Base-by-base conservation (phyloP, 1,139 yeast genomes). In the Protomyces macrosporus region DNA sequence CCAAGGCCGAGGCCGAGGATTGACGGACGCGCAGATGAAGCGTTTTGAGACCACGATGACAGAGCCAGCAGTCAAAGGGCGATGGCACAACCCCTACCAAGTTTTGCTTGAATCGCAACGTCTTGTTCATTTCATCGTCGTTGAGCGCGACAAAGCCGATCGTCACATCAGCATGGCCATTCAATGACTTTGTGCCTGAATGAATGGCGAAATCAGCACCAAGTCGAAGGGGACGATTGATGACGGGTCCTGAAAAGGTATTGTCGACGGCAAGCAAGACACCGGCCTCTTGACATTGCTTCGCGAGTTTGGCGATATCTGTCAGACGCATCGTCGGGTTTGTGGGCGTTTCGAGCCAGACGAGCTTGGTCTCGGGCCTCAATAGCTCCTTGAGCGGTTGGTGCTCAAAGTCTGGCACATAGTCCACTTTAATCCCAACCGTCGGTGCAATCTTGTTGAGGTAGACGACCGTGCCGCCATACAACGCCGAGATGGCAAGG, bases 381-480 rank as follows among this genome's bases (percentile, higher is more conserved):
- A 59, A 33, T 7, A 45, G 45, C 30, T 5, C 30, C 88, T 79
- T 74, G 86, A 81, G 70, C 4, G 48, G 33, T 30, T 42, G 6
- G 6, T 7, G 9, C 6, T 42, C 48, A 14, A n/a, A 42, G 82
- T 83, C 65, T 90, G 85, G 50, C 76, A 89, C 88, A 37, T 84
- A 77, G 58, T 87, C 83, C 65, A 79, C 81, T 63, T 45, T 4
- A 45, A 88, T 88, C 65, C 93, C 93, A 73, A 88, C 95, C 63
- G 89, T 82, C 73, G 80, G 80, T 67, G 93, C 96, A 60, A 89
- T 96, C 75, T 87, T 82, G 74, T 96, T 87, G 81, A 89, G 88
- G 78, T 88, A 89, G 76, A 96, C 82, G 79, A 88, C 93, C 67
- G 96, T 89, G 72, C 96, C 96, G 69, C 96, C 96, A 76, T 89